Conservation (phyloP, 2,329 filamentous ascomycete genomes). For the Seiridium unicorne region DNA sequence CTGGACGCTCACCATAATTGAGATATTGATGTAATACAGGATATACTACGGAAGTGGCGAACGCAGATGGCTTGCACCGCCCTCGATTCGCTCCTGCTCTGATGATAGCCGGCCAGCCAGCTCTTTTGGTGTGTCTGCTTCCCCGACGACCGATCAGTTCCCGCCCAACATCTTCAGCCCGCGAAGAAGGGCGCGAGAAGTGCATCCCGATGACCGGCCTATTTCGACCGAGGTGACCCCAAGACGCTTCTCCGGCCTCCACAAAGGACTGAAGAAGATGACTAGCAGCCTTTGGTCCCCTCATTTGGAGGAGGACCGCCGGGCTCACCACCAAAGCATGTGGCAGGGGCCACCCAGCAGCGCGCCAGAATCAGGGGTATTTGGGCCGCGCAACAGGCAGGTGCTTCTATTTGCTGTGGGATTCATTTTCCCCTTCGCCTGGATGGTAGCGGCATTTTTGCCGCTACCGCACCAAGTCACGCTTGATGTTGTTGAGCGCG, state of each 20-base stretch:
- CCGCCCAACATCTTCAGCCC: conserved; percentile 30
- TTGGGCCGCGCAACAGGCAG: conserved; percentile 71
- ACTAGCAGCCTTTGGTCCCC: conserved; percentile 70
- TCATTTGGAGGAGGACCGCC: conserved; percentile 64
- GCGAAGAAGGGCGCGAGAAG: conserved; percentile 27
- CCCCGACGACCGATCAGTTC: conserved; percentile 49
- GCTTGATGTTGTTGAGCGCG: conserved; percentile 47
- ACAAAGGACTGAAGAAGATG: conserved; percentile 40
- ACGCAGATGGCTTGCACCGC: conserved; percentile 48
- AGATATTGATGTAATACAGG: conserved; percentile 29
- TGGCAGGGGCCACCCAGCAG: conserved; percentile 75
- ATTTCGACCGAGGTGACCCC: conserved; percentile 44
- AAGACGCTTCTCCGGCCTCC: conserved; percentile 25
- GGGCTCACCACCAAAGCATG: conserved; percentile 56
- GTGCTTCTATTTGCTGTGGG: conserved; percentile 73
- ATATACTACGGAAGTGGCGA: conserved; percentile 72
- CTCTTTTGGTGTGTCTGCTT: conserved; percentile 41
- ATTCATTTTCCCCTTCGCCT: conserved; percentile 77
- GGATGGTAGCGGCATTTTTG: conserved; percentile 76
- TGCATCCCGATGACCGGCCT: conserved; percentile 26
- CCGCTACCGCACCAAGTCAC: conserved; percentile 63
- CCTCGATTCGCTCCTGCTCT: conserved; percentile 45
- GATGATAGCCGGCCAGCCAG: conserved; percentile 48
- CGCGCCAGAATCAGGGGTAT: conserved; percentile 51
- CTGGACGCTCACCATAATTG: too few species aligned